Base-by-base conservation (phyloP, 108 stramenopile species). In the Skeletonema potamos region DNA sequence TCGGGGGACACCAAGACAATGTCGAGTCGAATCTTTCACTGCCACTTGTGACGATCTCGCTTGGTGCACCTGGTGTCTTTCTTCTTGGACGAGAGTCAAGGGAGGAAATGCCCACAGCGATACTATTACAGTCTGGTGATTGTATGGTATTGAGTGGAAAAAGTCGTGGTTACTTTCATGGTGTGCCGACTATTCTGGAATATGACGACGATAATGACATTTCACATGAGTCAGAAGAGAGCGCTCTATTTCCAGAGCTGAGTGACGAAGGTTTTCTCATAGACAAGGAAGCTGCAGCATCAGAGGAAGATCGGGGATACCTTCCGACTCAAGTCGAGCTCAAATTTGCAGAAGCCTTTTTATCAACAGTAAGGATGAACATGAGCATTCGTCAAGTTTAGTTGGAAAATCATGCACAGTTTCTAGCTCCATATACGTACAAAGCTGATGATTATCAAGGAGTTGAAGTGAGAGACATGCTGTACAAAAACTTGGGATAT, bases 1-100 rank as follows among this genome's bases (percentile, higher is more conserved):
- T 80, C 36, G 79, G 79, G 1, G 79, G 79, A 27, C 79, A 80
- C 57, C 46, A 69, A 57, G 80, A 81, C 41, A 54, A 81, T 32
- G 73, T 81, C 22, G 73, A 81, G 33, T 81, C 80, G 27, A 63
- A 81, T 55, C 63, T 81, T 15, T 58, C 73, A n/a, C 69, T 73
- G 32, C 80, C 73, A 27, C 58, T 81, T 37, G 73, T 81, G 10
- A 81, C 80, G n/a, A 59, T 81, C 29, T 81, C 80, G 46, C 73
- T 81, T 32, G 73, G 80, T 4, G 80, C 80, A 6, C 73, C 80
- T 18, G 80, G 64, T 43, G 70, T 81, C 15, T 81, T 81, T 51
- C 58, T 74, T 27, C 80, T 81, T 20, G 80, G 73, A 32, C 73
- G 80, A 33, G 54, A 30, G 28, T 66, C 80, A 1, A 70, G 73